Evolutionary conservation across 1,284 basidiomycete genomes (phyloP).

Genomic region (Ceratobasidium sp.): DNA sequence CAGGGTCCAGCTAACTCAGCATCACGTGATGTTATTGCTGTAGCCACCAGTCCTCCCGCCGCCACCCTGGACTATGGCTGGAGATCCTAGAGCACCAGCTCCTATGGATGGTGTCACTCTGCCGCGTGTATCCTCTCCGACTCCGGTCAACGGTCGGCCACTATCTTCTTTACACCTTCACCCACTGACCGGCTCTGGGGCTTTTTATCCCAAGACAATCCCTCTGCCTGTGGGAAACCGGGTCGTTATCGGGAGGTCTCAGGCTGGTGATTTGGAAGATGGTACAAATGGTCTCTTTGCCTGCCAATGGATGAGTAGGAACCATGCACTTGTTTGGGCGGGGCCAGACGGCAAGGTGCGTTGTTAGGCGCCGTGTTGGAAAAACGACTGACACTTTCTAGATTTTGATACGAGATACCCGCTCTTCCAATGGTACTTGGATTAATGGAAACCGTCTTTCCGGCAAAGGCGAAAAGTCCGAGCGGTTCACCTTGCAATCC

Average conservation of each 20-base stretch:
- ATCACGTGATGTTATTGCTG: neutral
- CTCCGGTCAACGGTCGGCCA: neutral
- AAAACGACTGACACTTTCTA: neutral
- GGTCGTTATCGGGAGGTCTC: conserved; percentile 32
- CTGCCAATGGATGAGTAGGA: conserved; percentile 40
- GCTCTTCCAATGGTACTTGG: conserved; percentile 39
- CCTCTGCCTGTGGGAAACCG: conserved; percentile 33
- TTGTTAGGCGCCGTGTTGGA: conserved; percentile 17
- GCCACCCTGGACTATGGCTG: conserved; percentile 19
- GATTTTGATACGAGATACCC: conserved; percentile 35
- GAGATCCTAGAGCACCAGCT: neutral
- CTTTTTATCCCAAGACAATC: conserved; percentile 40
- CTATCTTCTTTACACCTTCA: conserved; percentile 26
- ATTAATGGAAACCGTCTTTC: conserved; percentile 37
- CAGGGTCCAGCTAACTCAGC: neutral
- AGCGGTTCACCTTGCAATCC: conserved; percentile 22
- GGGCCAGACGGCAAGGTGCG: conserved; percentile 31
- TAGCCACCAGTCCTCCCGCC: conserved; percentile 28
- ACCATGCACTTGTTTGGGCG: conserved; percentile 34
- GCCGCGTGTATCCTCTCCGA: conserved; percentile 5
- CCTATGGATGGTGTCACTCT: conserved; percentile 10
- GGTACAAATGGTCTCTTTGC: conserved; percentile 36
- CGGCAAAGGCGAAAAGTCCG: conserved; percentile 36
- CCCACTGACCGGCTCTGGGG: conserved; percentile 32
- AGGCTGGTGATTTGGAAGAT: conserved; percentile 28